Evolutionary conservation across 495 filamentous ascomycete species (phyloP), one percentile per base, ranked within the genome.

Genomic region (Durotheca rogersii): DNA sequence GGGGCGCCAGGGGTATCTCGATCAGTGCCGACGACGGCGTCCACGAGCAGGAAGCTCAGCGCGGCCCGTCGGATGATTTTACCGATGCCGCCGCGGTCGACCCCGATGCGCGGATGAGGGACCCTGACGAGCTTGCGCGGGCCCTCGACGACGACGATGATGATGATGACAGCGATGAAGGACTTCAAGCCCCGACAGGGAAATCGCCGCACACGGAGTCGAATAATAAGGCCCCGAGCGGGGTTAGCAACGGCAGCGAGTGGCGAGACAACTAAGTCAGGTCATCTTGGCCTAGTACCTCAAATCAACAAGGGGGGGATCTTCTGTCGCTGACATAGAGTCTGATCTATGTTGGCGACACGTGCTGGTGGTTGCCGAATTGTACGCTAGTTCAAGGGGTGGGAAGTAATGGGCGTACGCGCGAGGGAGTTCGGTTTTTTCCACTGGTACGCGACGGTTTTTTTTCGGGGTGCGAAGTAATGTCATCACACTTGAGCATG

Each of bases 21-120:
- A 82, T 94, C 18, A 84, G 82, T 27, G 89, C 89, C 5, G 88
- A 94, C 64, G 87, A 92, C 29, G 85, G 81, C 2, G 67, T 87
- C 17, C 72, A 82, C 12, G 77, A 82, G 34, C 66, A 73, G 16
- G 77, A 77, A 23, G 23, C 23, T 27, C 64, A 60, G 7, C 51
- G 48, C 2, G 54, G 40, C 12, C 43, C 57, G 15, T 51, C 61
- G 7, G 66, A 73, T 19, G 64, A 66, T 34, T 67, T 68, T 36
- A 64, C 65, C 20, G 67, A 67, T 21, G 66, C 66, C 2, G 52
- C 48, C 2, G 52, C 48, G 9, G 67, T 74, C 30, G 72, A 76
- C 48, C 75, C 75, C 2, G 76, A 80, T 63, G 78, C 78, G 2
- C 76, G 69, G 65, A 77, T 81, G 76, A 67, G 67, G 39, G 78